Conservation (phyloP, 2,329 filamentous ascomycete genomes). For the Hymenoscyphus scutula region DNA sequence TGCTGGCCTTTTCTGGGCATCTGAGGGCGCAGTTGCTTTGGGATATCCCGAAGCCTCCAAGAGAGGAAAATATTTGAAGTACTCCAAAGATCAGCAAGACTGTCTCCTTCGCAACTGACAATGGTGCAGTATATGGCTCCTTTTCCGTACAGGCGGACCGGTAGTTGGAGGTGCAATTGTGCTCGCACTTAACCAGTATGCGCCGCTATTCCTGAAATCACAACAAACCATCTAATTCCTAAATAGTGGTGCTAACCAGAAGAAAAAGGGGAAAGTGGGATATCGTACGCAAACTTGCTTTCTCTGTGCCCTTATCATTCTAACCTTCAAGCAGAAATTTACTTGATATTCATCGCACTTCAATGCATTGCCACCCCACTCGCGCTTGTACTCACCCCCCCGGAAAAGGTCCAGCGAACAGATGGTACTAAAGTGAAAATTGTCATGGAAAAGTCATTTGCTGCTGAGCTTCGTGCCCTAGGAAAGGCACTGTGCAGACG, state of each 20-base stretch:
- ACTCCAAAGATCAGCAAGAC: neutral
- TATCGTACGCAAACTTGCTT: conserved; percentile 15
- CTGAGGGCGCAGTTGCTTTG: conserved; percentile 69
- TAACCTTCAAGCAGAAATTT: conserved; percentile 45
- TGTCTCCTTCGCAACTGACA: neutral
- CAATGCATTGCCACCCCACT: conserved; percentile 63
- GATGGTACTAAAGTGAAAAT: conserved; percentile 55
- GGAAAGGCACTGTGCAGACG: conserved; percentile 39
- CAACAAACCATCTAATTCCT: neutral
- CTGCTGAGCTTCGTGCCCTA: conserved; percentile 47
- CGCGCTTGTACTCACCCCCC: conserved; percentile 58
- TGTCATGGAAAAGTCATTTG: conserved; percentile 53
- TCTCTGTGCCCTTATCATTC: neutral
- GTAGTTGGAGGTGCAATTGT: conserved; percentile 70
- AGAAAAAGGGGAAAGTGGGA: conserved; percentile 9
- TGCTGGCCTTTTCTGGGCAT: conserved; percentile 67
- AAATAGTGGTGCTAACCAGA: neutral
- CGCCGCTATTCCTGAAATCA: conserved; percentile 26
- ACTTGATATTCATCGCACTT: conserved; percentile 65
- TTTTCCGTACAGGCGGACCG: conserved; percentile 56
- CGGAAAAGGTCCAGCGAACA: conserved; percentile 58
- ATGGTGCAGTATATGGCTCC: conserved; percentile 58
- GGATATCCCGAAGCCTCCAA: conserved; percentile 69
- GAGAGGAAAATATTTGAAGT: conserved; percentile 50
- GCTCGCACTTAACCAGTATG: conserved; percentile 56